phyloP scores from a whole-genome alignment of 2,329 filamentous ascomycete species.

The Penicillium janthinellum region DNA sequence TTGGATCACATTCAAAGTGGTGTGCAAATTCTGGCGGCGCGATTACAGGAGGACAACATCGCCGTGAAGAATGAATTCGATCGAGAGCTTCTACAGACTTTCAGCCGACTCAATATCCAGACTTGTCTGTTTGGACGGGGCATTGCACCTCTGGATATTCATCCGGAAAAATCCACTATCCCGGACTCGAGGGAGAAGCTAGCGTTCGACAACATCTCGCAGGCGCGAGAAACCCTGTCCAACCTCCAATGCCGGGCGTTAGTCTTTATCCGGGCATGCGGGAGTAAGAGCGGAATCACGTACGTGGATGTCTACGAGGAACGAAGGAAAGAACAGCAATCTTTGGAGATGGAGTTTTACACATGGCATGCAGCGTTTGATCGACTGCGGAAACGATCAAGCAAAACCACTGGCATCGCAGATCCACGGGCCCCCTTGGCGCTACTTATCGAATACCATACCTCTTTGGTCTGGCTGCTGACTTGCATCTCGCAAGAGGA shows the following conservation, averaged over 20 bases:
- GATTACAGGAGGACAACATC: neutral
- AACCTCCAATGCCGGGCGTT: constrained; percentile 16
- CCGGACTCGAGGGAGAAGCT: neutral
- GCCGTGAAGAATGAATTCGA: constrained; percentile 17
- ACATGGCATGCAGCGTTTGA: neutral
- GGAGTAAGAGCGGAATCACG: neutral
- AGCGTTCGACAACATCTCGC: constrained; percentile 10
- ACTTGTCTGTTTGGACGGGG: constrained; percentile 21
- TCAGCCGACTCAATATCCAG: constrained; percentile 27
- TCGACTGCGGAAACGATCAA: neutral
- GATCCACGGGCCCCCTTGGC: neutral
- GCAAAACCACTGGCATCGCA: neutral
- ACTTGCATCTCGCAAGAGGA: constrained; percentile 1
- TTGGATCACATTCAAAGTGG: constrained; percentile 27
- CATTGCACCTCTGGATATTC: constrained; percentile 4
- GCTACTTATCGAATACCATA: neutral
- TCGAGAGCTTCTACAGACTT: constrained; percentile 19
- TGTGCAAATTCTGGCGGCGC: constrained; percentile 20
- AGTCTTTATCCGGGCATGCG: constrained; percentile 12
- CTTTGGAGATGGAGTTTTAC: neutral
- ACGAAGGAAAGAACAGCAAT: neutral
- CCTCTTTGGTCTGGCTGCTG: neutral
- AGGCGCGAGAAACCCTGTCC: constrained; percentile 19
- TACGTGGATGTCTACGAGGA: neutral
- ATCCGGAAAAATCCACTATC: neutral